Evolutionary conservation across 192 early-diverging fungal species (phyloP).

Genomic region (Coemansia umbellata): DNA sequence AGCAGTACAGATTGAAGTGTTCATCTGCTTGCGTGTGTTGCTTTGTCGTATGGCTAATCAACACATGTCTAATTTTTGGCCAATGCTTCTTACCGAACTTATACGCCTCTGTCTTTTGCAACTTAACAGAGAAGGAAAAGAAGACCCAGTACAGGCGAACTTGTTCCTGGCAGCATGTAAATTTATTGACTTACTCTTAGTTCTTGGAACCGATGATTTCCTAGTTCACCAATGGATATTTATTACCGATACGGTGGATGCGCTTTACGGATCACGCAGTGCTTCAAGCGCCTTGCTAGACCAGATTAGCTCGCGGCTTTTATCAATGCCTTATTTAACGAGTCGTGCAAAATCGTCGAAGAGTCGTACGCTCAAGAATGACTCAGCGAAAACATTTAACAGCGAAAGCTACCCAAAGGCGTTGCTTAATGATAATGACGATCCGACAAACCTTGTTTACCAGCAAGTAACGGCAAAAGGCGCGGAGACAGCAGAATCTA

Average conservation of each 20-base stretch:
- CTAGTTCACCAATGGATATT: slow-evolving; percentile 96
- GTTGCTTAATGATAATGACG: slow-evolving; percentile 23
- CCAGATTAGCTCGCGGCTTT: slow-evolving; percentile 57
- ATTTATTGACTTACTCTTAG: slow-evolving; percentile 78
- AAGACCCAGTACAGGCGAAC: slow-evolving; percentile 61
- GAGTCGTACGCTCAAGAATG: background rate
- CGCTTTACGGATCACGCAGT: slow-evolving; percentile 52
- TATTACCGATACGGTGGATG: slow-evolving; percentile 78
- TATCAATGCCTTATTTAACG: slow-evolving; percentile 32
- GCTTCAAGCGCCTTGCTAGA: slow-evolving; percentile 63
- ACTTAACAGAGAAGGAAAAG: slow-evolving; percentile 22
- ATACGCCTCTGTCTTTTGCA: slow-evolving; percentile 48
- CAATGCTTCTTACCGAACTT: slow-evolving; percentile 83
- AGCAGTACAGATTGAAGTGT: slow-evolving; percentile 77
- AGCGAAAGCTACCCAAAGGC: slow-evolving; percentile 24
- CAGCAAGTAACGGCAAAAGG: slow-evolving; percentile 3
- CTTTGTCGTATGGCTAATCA: slow-evolving; percentile 74
- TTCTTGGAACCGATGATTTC: slow-evolving; percentile 78
- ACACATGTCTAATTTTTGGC: slow-evolving; percentile 89
- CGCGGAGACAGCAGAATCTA: slow-evolving; percentile 1
- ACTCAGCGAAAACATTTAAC: slow-evolving; percentile 6
- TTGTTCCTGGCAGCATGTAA: slow-evolving; percentile 83
- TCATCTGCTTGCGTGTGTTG: slow-evolving; percentile 76
- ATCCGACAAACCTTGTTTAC: slow-evolving; percentile 25
- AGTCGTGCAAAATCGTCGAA: slow-evolving; percentile 2